Evolutionary conservation across 192 early-diverging fungal species (phyloP), one percentile per base, ranked within the genome.

Genomic region (Backusella parvicylindrica): DNA sequence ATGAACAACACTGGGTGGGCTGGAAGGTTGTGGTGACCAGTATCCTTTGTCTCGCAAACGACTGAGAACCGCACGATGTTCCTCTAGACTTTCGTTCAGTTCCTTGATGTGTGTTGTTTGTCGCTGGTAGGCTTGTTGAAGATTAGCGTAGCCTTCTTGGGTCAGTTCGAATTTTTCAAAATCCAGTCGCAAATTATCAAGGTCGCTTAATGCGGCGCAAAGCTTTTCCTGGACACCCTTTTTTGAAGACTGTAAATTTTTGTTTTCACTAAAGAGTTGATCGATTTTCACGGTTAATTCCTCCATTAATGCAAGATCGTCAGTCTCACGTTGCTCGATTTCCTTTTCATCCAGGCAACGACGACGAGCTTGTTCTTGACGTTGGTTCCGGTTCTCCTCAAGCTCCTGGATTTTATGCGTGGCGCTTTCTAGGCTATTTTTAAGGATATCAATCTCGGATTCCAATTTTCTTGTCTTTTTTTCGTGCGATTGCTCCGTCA

Each of bases 41-140:
- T 71, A 30, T 13, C 65, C 70, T 32, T 63, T 64, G 13, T 75
- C 78, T 30, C 64, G 63, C 28, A 76, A 31, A 6, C 49, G 50
- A 16, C 64, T 64, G 18, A 76, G 32, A 9, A 80, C 23, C 3
- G 37, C 41, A 13, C 82, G 79, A 30, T 85, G 82, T 21, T 85
- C 84, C 71, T 85, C 82, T 26, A 85, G 28, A 1, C 37, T 56
- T 28, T 77, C 74, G 23, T 71, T 81, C 0, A 85, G 47, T 60
- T 85, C 72, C 15, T 64, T 28, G 37, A 83, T 79, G 47, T 77
- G 77, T 23, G 63, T 47, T 32, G 71, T 64, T 64, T 83, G 82
- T 56, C 76, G 40, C 5, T 77, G 66, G 43, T 81, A 75, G 12
- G 66, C 71, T 36, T 77, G 23, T 38, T 81, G 74, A 31, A 85